Base-by-base conservation (phyloP, 2,329 filamentous ascomycete species). In the Zalaria obscura region DNA sequence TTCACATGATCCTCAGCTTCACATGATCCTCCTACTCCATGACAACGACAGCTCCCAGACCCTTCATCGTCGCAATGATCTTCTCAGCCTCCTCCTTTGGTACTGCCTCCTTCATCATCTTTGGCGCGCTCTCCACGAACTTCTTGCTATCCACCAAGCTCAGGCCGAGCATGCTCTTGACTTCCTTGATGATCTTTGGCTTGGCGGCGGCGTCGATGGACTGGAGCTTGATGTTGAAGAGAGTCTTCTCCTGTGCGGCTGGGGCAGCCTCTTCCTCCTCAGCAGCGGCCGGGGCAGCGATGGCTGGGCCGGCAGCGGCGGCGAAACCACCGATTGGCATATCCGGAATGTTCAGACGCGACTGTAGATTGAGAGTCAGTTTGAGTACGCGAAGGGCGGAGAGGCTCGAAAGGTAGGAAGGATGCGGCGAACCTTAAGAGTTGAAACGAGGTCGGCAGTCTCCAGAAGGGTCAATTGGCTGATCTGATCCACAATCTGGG, bases 121-220 rank as follows among this genome's bases (percentile, higher is more conserved):
- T 99, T 50, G 91, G 91, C 53, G 84, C 88, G 60, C 84, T 86
- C 75, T 99, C 91, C 51, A 98, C 91, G 58, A 99, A 99, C 73
- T 99, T 99, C 82, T 99, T 99, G 69, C 85, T 93, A 67, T 99
- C 91, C 53, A 99, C 93, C 70, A 99, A 75, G 62, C 84, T 93
- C 60, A 98, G 68, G 35, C 91, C 91, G 46, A 99, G 72, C 77
- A 98, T 74, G 58, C 78, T 80, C 79, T 99, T 99, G 70, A 99
- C 76, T 72, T 99, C 91, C 77, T 99, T 99, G 75, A 98, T 99
- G 56, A 98, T 73, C 82, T 99, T 99, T 56, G 93, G 87, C 74
- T 99, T 99, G 50, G 89, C 70, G 39, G 68, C 73, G 27, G 87
- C 73, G 40, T 98, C 93, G 62, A 96, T 93, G 31, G 81, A 82